Percentiles rank a stretch among this genome's conserved stretches.
phyloP scores from a whole-genome alignment of 768 basidiomycete genomes.

The Psilocybe azurescens region DNA sequence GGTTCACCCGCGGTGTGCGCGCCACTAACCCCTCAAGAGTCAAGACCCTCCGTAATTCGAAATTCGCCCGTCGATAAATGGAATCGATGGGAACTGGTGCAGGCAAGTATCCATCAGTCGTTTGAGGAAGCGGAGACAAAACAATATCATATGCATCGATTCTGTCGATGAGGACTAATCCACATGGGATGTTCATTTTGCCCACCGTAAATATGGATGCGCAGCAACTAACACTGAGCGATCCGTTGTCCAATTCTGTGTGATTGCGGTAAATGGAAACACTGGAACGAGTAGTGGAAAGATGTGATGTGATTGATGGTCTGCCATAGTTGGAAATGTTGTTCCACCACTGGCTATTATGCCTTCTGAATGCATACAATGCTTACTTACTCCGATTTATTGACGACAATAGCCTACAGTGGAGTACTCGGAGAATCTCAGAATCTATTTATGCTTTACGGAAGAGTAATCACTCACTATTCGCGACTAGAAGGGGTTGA shows the following conservation, averaged over 20 bases:
- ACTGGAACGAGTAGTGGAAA: neutral
- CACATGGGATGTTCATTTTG: neutral
- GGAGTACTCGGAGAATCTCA: neutral
- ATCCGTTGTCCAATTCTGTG: neutral
- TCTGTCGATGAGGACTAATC: neutral
- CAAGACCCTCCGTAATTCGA: neutral
- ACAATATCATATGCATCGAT: neutral
- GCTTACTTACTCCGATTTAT: neutral
- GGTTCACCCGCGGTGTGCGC: slow-evolving; percentile 2
- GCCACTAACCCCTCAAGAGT: neutral
- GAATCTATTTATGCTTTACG: neutral
- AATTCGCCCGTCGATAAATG: neutral
- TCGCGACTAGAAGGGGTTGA: neutral
- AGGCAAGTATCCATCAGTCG: neutral
- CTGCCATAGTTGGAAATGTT: neutral
- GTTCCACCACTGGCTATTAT: neutral
- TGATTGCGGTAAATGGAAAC: neutral
- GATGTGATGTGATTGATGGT: neutral
- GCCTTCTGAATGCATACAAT: too few species aligned
- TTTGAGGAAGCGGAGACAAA: neutral
- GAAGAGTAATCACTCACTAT: neutral
- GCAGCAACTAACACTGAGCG: neutral
- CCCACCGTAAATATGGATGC: neutral
- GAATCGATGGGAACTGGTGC: neutral
- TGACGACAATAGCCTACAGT: neutral